A percentile compares a stretch with the other conserved stretches of the same genome.
These are phyloP conservation scores for Suillus weaverae DNA, from an alignment of 768 basidiomycete genomes.

Conservation along the genomic window DNA sequence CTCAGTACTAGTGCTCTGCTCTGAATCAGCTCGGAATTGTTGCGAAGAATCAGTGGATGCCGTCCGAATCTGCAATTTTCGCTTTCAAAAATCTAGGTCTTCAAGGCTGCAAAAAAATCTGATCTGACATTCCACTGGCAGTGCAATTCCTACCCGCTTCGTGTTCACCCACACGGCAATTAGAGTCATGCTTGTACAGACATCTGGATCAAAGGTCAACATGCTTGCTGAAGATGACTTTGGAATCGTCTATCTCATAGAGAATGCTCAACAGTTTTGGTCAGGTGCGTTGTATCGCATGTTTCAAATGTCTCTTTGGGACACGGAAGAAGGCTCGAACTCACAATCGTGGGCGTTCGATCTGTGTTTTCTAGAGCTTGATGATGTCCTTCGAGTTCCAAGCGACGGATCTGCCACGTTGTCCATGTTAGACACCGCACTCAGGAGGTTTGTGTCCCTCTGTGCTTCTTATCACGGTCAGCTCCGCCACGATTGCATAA, in stretches of 20 bases:
- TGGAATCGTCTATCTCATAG: conserved; percentile 81
- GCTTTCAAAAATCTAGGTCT: not conserved
- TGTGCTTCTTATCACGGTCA: conserved; percentile 86
- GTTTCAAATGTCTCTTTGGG: conserved; percentile 12
- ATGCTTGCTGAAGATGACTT: conserved; percentile 55
- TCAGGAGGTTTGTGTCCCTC: conserved; percentile 74
- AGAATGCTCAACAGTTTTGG: conserved; percentile 88
- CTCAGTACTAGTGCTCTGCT: not conserved
- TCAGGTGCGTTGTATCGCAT: conserved; percentile 55
- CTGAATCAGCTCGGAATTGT: not conserved
- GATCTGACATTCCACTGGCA: conserved; percentile 3
- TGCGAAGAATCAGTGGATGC: not conserved
- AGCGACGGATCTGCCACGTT: conserved; percentile 61
- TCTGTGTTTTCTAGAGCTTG: conserved; percentile 62
- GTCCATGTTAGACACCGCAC: conserved; percentile 71
- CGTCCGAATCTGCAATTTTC: not conserved
- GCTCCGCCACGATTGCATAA: conserved; percentile 24
- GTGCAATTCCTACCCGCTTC: conserved; percentile 10
- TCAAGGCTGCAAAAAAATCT: not conserved
- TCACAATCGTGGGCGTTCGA: conserved; percentile 2
- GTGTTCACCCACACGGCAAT: not conserved
- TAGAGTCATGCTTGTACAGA: conserved; percentile 17
- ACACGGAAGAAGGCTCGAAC: conserved; percentile 9
- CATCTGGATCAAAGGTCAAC: conserved; percentile 18
- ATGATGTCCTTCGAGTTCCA: conserved; percentile 74